phyloP scores from a whole-genome alignment of 352 stramenopile genomes.

The Phytophthora chlamydospora region DNA sequence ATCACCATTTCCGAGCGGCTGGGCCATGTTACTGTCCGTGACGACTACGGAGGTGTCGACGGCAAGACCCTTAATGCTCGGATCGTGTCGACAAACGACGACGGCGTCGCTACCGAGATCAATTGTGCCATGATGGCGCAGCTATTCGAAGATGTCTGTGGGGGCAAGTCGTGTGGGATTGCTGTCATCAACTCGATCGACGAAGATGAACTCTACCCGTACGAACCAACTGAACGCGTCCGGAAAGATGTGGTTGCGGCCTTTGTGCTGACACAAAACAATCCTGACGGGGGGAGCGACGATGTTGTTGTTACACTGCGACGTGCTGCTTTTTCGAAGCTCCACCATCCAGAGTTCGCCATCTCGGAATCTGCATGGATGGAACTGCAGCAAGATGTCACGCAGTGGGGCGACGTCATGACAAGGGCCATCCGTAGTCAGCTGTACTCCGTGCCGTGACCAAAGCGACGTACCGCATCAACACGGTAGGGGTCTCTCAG shows the following conservation, averaged over 20 bases:
- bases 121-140: background rate
- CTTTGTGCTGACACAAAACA: too few species aligned
- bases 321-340: conserved; percentile 10
- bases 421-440: conserved; percentile 11
- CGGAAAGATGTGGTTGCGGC: too few species aligned
- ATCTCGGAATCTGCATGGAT: conserved; percentile 9
- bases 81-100: conserved; percentile 1
- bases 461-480: too few species aligned
- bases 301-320: conserved; percentile 12
- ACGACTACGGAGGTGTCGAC: conserved; percentile 29
- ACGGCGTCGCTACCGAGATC: conserved; percentile 2
- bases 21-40: conserved; percentile 34
- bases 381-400: conserved; percentile 12
- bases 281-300: background rate
- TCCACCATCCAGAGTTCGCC: conserved; percentile 8
- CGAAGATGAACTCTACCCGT: too few species aligned
- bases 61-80: conserved; percentile 9
- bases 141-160: too few species aligned
- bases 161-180: too few species aligned
- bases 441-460: conserved; percentile 12
- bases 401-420: conserved; percentile 13
- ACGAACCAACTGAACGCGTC: too few species aligned
- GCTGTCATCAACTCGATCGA: too few species aligned
- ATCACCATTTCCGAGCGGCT: conserved; percentile 41
- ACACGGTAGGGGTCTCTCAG: too few species aligned